Evolutionary conservation across 164 flowering plant genomes (phyloP).

Genomic region (Nymphaea thermarum): DNA sequence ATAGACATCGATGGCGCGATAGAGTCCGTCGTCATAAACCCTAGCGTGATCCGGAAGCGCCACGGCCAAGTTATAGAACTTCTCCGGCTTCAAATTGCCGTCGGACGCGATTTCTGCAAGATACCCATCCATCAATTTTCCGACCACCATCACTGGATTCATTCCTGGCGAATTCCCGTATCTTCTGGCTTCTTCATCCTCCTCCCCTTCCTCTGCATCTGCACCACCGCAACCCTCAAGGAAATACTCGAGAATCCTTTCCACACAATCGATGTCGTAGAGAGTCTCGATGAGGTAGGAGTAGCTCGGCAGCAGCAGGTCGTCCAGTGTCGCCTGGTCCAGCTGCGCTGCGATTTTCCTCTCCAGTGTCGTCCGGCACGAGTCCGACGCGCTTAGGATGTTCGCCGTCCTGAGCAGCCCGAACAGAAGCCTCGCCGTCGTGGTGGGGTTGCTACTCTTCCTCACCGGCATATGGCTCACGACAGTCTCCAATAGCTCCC

Average conservation of each 20-base stretch:
- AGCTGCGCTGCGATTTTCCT: conserved; percentile 55
- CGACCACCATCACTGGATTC: conserved; percentile 52
- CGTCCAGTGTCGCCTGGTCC: conserved; percentile 71
- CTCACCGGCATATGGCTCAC: conserved; percentile 40
- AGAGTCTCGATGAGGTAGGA: conserved; percentile 73
- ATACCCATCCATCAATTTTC: conserved; percentile 83
- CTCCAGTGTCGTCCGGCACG: conserved; percentile 36
- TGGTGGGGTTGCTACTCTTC: conserved; percentile 15
- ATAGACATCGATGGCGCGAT: conserved; percentile 88
- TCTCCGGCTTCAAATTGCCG: conserved; percentile 68
- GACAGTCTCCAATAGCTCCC: conserved; percentile 52
- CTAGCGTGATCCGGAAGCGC: conserved; percentile 70
- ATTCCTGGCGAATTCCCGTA: conserved; percentile 27
- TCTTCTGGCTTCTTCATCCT: conserved; percentile 9
- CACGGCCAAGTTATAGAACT: conserved; percentile 48
- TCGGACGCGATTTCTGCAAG: conserved; percentile 86
- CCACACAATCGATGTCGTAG: conserved; percentile 73
- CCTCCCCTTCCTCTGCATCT: conserved; percentile 3
- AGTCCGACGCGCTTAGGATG: conserved; percentile 50
- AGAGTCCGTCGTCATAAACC: conserved; percentile 77
- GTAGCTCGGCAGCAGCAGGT: conserved; percentile 71
- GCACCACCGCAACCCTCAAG: conserved; percentile 22
- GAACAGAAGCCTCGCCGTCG: conserved; percentile 39
- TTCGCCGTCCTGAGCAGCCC: conserved; percentile 65
- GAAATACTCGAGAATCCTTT: conserved; percentile 49